Percentiles rank a stretch among this genome's conserved stretches.
phyloP scores from a whole-genome alignment of 2,329 filamentous ascomycete genomes.

The Setomelanomma holmii region DNA sequence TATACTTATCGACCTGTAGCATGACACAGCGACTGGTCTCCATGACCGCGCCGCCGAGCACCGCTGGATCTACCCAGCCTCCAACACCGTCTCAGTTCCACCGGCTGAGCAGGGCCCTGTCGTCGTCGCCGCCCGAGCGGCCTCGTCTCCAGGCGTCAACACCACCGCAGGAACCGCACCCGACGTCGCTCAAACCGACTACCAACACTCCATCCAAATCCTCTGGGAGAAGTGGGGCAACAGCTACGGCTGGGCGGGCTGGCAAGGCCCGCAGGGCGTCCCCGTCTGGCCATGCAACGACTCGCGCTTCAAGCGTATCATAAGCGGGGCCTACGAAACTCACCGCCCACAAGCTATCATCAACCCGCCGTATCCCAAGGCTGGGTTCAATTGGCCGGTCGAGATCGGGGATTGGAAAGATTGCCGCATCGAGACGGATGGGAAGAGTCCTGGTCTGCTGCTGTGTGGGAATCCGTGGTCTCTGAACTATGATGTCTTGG shows the following conservation, averaged over 20 bases:
- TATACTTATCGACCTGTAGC: no score
- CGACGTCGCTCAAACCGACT: background rate
- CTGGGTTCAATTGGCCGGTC: background rate
- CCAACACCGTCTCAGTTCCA: no score
- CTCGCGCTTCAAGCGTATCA: background rate
- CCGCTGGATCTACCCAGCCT: no score
- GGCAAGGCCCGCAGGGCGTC: conserved; percentile 4
- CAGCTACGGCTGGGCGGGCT: conserved; percentile 3
- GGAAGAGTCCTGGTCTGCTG: background rate
- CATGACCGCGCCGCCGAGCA: no score
- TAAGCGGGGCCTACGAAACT: background rate
- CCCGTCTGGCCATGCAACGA: conserved; percentile 4
- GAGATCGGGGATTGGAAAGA: background rate
- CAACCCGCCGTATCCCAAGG: background rate
- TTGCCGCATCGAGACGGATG: background rate
- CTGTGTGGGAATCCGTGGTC: background rate
- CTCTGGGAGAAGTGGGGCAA: background rate
- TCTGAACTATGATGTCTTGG: background rate
- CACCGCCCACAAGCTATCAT: background rate
- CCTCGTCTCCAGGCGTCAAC: no score
- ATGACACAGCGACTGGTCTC: no score
- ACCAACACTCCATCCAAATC: conserved; percentile 3
- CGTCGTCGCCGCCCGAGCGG: no score
- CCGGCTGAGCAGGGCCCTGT: no score
- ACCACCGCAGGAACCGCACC: no score